Percentiles rank a stretch among this genome's conserved stretches.
Evolutionary conservation across 2,329 filamentous ascomycete genomes (phyloP).

Genomic region (Teratosphaeriaceae sp.): DNA sequence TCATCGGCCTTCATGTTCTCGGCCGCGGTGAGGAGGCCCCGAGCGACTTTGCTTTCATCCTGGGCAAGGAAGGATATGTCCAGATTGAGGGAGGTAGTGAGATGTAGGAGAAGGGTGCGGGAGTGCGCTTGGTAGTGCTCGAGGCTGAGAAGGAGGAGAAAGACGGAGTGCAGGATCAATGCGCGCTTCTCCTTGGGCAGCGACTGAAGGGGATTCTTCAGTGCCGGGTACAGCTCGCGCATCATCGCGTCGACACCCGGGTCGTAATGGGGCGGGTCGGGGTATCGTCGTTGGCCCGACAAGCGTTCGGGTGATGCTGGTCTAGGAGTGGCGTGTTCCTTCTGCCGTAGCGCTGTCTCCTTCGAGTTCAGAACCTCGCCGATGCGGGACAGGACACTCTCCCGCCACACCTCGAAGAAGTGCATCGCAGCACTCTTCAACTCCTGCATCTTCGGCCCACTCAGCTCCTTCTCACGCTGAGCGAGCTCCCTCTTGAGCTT

Average conservation of each 20-base stretch:
- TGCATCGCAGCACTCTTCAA: conserved; percentile 62
- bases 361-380: conserved; percentile 54
- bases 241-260: conserved; percentile 25
- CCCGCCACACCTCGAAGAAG: conserved; percentile 77
- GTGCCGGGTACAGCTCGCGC: conserved; percentile 29
- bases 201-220: conserved; percentile 30
- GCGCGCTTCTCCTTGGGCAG: conserved; percentile 31
- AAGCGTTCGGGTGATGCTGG: conserved; percentile 11
- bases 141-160: conserved; percentile 33
- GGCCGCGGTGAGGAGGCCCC: conserved; percentile 68
- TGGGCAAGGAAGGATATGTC: conserved; percentile 25
- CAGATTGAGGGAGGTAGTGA: conserved; percentile 30
- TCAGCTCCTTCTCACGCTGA: conserved; percentile 44
- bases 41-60: conserved; percentile 62
- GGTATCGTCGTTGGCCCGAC: conserved; percentile 16
- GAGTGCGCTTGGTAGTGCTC: conserved; percentile 34
- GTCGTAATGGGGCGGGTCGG: conserved; percentile 21
- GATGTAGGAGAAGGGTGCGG: conserved; percentile 28
- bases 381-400: conserved; percentile 61
- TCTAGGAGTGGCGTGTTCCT: conserved; percentile 32
- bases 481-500: conserved; percentile 27
- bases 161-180: conserved; percentile 31
- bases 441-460: conserved; percentile 49
- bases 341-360: conserved; percentile 25
- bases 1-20: conserved; percentile 69